Evolutionary conservation across 73 alveolate species (phyloP).

Genomic region (Loxodes magnus): DNA sequence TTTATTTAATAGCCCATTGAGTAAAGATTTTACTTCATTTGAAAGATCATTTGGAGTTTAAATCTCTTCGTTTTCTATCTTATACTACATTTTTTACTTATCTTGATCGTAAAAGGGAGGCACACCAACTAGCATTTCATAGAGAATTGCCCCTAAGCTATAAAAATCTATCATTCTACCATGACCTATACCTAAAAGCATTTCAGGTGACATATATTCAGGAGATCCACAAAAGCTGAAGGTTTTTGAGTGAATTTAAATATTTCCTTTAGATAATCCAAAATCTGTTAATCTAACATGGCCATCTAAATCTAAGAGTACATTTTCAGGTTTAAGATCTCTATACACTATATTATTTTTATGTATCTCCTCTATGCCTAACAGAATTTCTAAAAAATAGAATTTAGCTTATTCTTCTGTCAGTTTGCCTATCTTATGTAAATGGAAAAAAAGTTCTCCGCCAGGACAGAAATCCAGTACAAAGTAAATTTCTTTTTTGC

Average conservation of each 20-base stretch:
- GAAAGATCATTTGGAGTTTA: slow-evolving; percentile 19
- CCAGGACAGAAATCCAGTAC: slow-evolving; percentile 43
- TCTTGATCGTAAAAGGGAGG: slow-evolving; percentile 63
- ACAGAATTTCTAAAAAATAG: slow-evolving; percentile 33
- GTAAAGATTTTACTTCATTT: slow-evolving; percentile 25
- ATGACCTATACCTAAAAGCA: slow-evolving; percentile 58
- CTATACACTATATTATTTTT: slow-evolving; percentile 42
- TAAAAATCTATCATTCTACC: slow-evolving; percentile 58
- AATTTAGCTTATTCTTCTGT: slow-evolving; percentile 59
- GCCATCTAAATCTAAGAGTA: slow-evolving; percentile 30
- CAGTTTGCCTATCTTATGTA: slow-evolving; percentile 28
- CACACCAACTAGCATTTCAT: slow-evolving; percentile 76
- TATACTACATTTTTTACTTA: slow-evolving; percentile 43
- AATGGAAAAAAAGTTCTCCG: slow-evolving; percentile 45
- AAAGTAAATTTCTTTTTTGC: slow-evolving; percentile 29
- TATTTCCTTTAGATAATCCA: slow-evolving; percentile 23
- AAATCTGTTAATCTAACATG: slow-evolving; percentile 27
- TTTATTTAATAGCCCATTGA: slow-evolving; percentile 48
- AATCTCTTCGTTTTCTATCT: slow-evolving; percentile 26
- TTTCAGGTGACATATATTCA: slow-evolving; percentile 35
- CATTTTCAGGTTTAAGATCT: slow-evolving; percentile 46
- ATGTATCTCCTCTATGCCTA: slow-evolving; percentile 59
- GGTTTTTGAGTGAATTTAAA: slow-evolving; percentile 2
- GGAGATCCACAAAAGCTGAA: slow-evolving; percentile 43
- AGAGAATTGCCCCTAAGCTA: slow-evolving; percentile 64